Base-by-base conservation (phyloP, 1,284 basidiomycete genomes). In the Violaceomyces palustris region DNA sequence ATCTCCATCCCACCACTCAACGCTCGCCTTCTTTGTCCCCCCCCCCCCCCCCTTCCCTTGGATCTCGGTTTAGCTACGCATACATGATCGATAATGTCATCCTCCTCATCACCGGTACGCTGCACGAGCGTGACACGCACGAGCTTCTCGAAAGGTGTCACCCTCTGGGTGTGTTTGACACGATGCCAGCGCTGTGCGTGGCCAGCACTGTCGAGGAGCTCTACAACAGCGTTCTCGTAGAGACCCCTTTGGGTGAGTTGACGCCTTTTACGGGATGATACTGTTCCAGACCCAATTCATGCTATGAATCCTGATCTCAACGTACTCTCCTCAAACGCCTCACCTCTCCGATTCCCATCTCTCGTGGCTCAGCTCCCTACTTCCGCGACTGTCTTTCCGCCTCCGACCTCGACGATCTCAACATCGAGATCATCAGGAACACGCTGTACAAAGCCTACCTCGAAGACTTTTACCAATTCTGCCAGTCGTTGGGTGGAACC, bases 61-160 rank as follows among this genome's bases (percentile, higher is more conserved):
- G 12, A 22, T 49, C 46, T 91, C 88, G 33, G n/a, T n/a, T n/a
- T n/a, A n/a, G n/a, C n/a, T 94, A 94, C 73, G 88, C 84, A 22
- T 99, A 98, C 78, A 99, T 99, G 94, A 98, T 99, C 69, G 94
- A 99, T 82, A 99, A 99, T 74, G 88, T 98, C 69, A 86, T 98
- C 54, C 81, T 98, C 39, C 81, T 99, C 67, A 98, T 98, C 56
- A 94, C 94, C 15, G 94, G 94, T 27, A 98, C 93, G 1, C 77
- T 99, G 29, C 93, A 98, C 71, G 93, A 96, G 75, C 81, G 94
- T 54, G 93, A 98, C 75, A 97, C 93, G 1, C 90, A 96, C 69
- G 94, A 99, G 73, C 81, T 99, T 8, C 78, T 98, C 29, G 89
- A 94, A 65, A 82, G 94, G 36, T 99, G 94, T 77, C 94, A 99